Conservation (phyloP, 2,329 filamentous ascomycete species). For the Didymella lethalis region DNA sequence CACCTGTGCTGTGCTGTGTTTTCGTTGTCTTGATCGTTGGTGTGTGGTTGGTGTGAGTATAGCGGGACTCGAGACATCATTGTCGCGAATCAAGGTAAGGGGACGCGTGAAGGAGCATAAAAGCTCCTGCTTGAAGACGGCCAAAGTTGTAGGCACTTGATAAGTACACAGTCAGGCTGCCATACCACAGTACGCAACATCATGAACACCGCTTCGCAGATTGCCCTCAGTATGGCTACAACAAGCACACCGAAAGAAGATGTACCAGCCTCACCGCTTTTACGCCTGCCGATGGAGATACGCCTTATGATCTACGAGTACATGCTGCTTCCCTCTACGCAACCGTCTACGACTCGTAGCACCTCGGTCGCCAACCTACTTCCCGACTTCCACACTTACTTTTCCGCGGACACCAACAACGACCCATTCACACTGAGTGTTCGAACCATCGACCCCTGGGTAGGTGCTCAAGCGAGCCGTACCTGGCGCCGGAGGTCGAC, state of each 20-base stretch:
- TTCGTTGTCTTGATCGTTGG: slow-evolving; percentile 12
- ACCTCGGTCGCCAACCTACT: slow-evolving; percentile 46
- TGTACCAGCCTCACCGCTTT: slow-evolving; percentile 44
- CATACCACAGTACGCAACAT: neutral
- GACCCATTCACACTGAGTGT: slow-evolving; percentile 51
- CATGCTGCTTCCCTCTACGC: slow-evolving; percentile 52
- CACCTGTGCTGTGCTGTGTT: slow-evolving; percentile 9
- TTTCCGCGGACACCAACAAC: slow-evolving; percentile 41
- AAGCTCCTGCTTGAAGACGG: neutral
- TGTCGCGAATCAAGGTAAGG: slow-evolving; percentile 17
- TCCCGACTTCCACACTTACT: slow-evolving; percentile 55
- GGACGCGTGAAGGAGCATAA: slow-evolving; percentile 9
- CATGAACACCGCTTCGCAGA: slow-evolving; percentile 7
- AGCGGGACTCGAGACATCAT: slow-evolving; percentile 7
- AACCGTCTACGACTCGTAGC: slow-evolving; percentile 38
- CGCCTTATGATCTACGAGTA: slow-evolving; percentile 57
- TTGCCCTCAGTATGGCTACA: slow-evolving; percentile 8
- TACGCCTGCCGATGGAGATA: slow-evolving; percentile 57
- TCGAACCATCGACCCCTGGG: slow-evolving; percentile 55
- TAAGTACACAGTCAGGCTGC: neutral
- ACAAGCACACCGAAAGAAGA: slow-evolving; percentile 6
- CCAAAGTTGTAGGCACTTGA: neutral
- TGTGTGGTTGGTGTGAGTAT: slow-evolving; percentile 14
- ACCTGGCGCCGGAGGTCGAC: slow-evolving; percentile 48
- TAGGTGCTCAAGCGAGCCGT: slow-evolving; percentile 32